These are phyloP conservation scores for Aspergillus biplanus DNA, from an alignment of 495 filamentous ascomycete species.

Conservation along the genomic window DNA sequence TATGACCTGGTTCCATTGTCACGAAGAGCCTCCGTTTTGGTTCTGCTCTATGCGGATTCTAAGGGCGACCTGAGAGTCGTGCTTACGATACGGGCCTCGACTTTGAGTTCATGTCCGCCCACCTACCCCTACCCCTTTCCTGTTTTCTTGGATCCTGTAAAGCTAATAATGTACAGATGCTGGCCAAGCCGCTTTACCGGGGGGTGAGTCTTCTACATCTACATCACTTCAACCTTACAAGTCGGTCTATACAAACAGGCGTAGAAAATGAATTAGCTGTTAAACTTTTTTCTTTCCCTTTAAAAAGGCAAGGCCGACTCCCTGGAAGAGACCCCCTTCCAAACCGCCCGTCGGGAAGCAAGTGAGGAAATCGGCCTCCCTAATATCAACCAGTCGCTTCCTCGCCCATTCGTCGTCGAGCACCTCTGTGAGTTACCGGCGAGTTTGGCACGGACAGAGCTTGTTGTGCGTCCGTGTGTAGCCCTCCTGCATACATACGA, in stretches of 20 bases:
- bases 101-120: slow-evolving; percentile 61
- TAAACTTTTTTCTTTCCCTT: too few species aligned
- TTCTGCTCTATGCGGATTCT: slow-evolving; percentile 82
- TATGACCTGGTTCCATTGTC: slow-evolving; percentile 69
- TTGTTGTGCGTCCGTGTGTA: slow-evolving; percentile 84
- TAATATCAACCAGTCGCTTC: slow-evolving; percentile 61
- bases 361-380: slow-evolving; percentile 90
- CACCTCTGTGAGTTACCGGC: slow-evolving; percentile 82
- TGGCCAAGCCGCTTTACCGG: slow-evolving; percentile 87
- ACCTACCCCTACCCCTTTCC: background rate
- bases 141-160: background rate
- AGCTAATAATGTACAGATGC: slow-evolving; percentile 40
- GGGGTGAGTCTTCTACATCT: slow-evolving; percentile 56
- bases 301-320: slow-evolving; percentile 53
- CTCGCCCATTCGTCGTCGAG: slow-evolving; percentile 74
- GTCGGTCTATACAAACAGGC: too few species aligned
- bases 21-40: slow-evolving; percentile 78
- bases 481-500: slow-evolving; percentile 73
- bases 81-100: slow-evolving; percentile 81
- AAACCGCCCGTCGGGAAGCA: slow-evolving; percentile 86
- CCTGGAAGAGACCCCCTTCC: slow-evolving; percentile 56
- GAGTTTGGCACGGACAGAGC: slow-evolving; percentile 77
- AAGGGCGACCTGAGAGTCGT: slow-evolving; percentile 78
- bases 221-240: too few species aligned
- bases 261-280: too few species aligned